phyloP scores from a whole-genome alignment of 306 rosid species.

The Prunus persica region Prunus_persica_NCBIv2 NC_034015.1:1430001-1430500 shows the following conservation, averaged over 20 bases:
- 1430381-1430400: neutral
- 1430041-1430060: neutral
- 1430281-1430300: too few relatives aligned
- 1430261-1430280: too few relatives aligned
- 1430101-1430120: too few relatives aligned
- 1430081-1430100: neutral
- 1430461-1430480: neutral
- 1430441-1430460: too few relatives aligned
- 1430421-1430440: neutral
- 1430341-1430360: neutral
- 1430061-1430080: neutral
- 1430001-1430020: neutral
- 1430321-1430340: neutral
- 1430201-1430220: too few relatives aligned
- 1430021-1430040: neutral
- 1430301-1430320: neutral
- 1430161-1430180: too few relatives aligned
- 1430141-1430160: too few relatives aligned
- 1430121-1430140: neutral
- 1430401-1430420: neutral
- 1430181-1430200: too few relatives aligned
- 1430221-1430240: too few relatives aligned
- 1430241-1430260: too few relatives aligned
- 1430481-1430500: neutral
- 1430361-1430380: neutral